phyloP scores from a whole-genome alignment of 208 protist species.

The Vickermania ingenoplastis region DNA sequence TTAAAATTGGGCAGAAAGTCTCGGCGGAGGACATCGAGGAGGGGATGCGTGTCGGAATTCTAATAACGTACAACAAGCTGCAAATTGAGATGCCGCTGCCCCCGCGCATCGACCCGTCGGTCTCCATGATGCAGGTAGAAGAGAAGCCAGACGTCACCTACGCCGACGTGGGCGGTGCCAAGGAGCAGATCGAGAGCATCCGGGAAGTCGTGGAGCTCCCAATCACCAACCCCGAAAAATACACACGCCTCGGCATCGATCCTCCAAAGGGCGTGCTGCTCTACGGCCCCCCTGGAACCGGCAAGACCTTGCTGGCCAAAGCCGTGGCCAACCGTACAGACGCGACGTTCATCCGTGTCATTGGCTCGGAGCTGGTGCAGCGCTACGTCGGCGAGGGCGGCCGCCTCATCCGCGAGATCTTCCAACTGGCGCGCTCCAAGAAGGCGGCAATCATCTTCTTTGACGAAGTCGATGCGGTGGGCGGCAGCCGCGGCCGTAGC shows the following conservation, averaged over 20 bases:
- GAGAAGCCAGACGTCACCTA: slow-evolving; percentile 99
- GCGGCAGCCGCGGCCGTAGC: slow-evolving; percentile 82
- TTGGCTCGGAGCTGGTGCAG: slow-evolving; percentile 99
- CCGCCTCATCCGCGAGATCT: slow-evolving; percentile 99
- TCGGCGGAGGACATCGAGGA: slow-evolving; percentile 99
- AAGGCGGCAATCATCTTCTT: slow-evolving; percentile 99
- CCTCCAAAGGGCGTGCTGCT: slow-evolving; percentile 99
- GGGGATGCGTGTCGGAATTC: slow-evolving; percentile 98
- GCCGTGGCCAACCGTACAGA: slow-evolving; percentile 99
- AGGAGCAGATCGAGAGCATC: slow-evolving; percentile 99
- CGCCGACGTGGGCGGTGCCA: slow-evolving; percentile 99
- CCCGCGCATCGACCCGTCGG: slow-evolving; percentile 99
- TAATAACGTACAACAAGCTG: slow-evolving; percentile 97
- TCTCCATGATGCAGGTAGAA: slow-evolving; percentile 99
- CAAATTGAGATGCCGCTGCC: slow-evolving; percentile 99
- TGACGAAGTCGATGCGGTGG: slow-evolving; percentile 99
- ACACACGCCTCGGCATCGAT: slow-evolving; percentile 99
- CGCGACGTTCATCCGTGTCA: slow-evolving; percentile 99
- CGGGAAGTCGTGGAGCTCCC: slow-evolving; percentile 99
- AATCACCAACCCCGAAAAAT: slow-evolving; percentile 98
- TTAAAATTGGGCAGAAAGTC: slow-evolving; percentile 97
- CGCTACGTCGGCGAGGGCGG: slow-evolving; percentile 99
- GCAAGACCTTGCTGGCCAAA: slow-evolving; percentile 99
- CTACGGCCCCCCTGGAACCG: slow-evolving; percentile 99
- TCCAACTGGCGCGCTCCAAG: slow-evolving; percentile 98